phyloP scores from a whole-genome alignment of 2,329 filamentous ascomycete genomes.

The Xylariaceae sp. region DNA sequence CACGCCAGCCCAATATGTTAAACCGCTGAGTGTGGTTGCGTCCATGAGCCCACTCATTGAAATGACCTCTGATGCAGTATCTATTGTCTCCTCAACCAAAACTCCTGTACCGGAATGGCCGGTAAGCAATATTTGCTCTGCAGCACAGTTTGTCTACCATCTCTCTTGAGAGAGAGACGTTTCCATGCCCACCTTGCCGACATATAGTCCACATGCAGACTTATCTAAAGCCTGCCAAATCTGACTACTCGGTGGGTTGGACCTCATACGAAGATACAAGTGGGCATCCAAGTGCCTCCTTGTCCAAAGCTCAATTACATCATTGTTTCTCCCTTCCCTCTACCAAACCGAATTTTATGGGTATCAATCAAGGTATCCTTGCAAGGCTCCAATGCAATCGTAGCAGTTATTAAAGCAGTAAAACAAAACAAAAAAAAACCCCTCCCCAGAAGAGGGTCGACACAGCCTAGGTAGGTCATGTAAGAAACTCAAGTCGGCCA shows the following conservation, averaged over 20 bases:
- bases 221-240: conserved; percentile 1
- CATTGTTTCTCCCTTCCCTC: conserved; percentile 10
- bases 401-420: conserved; percentile 8
- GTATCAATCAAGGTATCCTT: conserved; percentile 30
- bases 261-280: conserved; percentile 1
- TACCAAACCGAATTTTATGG: conserved; percentile 25
- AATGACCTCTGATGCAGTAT: conserved; percentile 4
- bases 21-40: background rate
- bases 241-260: background rate
- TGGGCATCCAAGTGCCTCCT: background rate
- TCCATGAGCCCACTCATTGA: background rate
- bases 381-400: conserved; percentile 16
- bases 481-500: background rate
- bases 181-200: background rate
- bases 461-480: conserved; percentile 7
- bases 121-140: conserved; percentile 11
- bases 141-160: conserved; percentile 5
- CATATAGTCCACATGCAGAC: conserved; percentile 6
- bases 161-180: conserved; percentile 21
- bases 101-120: conserved; percentile 10
- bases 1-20: background rate
- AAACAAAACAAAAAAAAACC: conserved; percentile 1
- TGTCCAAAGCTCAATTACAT: conserved; percentile 4
- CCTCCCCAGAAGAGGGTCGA: conserved; percentile 7
- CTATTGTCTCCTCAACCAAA: conserved; percentile 8